Base-by-base conservation (phyloP, 352 stramenopile species). In the Phytopythium cucurbitacearum region DNA sequence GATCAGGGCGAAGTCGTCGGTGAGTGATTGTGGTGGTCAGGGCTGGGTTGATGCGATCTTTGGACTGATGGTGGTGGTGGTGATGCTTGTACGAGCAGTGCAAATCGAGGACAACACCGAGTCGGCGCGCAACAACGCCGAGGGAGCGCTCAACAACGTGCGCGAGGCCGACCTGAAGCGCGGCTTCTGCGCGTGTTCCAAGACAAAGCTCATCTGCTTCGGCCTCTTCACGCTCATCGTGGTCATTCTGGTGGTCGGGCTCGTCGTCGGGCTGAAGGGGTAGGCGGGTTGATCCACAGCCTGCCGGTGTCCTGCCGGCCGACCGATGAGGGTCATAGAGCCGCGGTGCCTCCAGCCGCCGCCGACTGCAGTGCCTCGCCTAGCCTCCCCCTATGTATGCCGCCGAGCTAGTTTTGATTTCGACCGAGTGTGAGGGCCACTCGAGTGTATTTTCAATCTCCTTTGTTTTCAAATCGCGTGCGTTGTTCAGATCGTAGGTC, bases 1-100 rank as follows among this genome's bases (percentile, higher is more conserved):
- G 69, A 88, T 41, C 77, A 88, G 53, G 74, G 71, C 60, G 77
- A 88, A 70, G 73, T 86, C 35, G 70, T 83, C 44, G 71, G 74
- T 85, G 51, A 56, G 73, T 72, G 38, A 15, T 38, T 65, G 46
- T 53, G 33, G 13, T 52, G 15, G 46, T 21, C 41, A 32, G 40
- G 13, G 11, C 0, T 51, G n/a, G 13, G 6, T 43, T 7, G 15
- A 11, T 4, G 13, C 15, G 15, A 13, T 36, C 34, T 32, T 43
- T 46, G 15, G 41, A 9, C 37, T 69, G 36, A 13, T 59, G 12
- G 15, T 60, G 15, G 3, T 48, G 44, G 4, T 28, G 21, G 21
- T 28, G 21, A 28, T 28, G 21, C 21, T 28, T 28, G n/a, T 40
- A 62, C 40, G 37, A 40, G 33, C 47, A 78, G 77, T 86, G 33